These are phyloP conservation scores for Trypanosoma congolense DNA, from an alignment of 208 protist species.

Conservation along the genomic window DNA sequence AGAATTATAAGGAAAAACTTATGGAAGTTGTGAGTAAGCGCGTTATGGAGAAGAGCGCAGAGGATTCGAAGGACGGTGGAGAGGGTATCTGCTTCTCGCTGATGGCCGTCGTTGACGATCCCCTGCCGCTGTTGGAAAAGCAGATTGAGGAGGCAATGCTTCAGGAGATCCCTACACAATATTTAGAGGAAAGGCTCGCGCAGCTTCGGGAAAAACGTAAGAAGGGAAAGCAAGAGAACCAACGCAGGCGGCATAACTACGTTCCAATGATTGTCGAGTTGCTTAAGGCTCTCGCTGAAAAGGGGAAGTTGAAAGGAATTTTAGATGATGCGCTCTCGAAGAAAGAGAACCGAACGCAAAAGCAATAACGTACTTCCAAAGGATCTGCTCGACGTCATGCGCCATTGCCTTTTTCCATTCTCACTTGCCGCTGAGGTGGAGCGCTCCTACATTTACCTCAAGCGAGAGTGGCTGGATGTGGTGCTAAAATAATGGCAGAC, in stretches of 20 bases:
- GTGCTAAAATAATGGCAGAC: no score
- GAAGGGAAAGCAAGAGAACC: constrained; percentile 87
- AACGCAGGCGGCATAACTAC: constrained; percentile 96
- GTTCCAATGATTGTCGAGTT: constrained; percentile 94
- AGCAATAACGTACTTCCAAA: no score
- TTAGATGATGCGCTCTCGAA: constrained; percentile 33
- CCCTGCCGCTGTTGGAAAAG: constrained; percentile 56
- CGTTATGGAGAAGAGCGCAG: constrained; percentile 64
- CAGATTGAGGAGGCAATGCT: constrained; percentile 40
- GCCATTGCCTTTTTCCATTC: no score
- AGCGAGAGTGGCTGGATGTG: no score
- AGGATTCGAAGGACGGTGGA: constrained; percentile 39
- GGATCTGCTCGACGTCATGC: no score
- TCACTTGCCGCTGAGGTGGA: no score
- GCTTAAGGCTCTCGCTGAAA: constrained; percentile 91
- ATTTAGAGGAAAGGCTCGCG: constrained; percentile 53
- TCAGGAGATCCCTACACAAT: constrained; percentile 51
- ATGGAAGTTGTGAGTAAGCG: constrained; percentile 83
- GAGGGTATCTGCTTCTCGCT: constrained; percentile 94
- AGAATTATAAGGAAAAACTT: constrained; percentile 57
- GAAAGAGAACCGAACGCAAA: constrained; percentile 2
- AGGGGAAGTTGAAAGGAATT: constrained; percentile 76
- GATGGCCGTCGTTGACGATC: constrained; percentile 93
- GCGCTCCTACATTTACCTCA: no score
- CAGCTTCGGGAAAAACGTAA: constrained; percentile 39